These are phyloP conservation scores for Dioszegia aurantiaca DNA, from an alignment of 768 basidiomycete species.

Conservation along the genomic window DNA sequence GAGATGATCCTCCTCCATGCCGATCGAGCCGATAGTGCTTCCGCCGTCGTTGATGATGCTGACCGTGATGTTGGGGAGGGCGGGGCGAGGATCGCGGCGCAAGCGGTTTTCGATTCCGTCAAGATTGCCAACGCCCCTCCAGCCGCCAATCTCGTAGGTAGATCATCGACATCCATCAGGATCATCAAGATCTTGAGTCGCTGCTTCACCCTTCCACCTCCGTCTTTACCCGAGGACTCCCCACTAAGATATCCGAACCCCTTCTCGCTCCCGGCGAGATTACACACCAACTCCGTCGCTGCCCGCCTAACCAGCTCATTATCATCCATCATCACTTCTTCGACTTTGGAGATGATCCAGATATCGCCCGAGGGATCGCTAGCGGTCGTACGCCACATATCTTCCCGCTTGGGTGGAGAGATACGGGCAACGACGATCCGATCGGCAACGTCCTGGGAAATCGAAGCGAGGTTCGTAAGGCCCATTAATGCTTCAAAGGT, in stretches of 20 bases:
- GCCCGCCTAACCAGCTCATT: conserved; percentile 79
- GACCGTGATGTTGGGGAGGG: not conserved
- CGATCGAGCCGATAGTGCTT: conserved; percentile 14
- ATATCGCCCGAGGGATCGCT: conserved; percentile 52
- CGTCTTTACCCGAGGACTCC: conserved; percentile 12
- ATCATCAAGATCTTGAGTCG: conserved; percentile 77
- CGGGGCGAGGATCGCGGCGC: conserved; percentile 58
- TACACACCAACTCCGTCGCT: conserved; percentile 86
- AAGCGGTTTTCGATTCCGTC: conserved; percentile 63
- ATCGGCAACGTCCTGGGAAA: conserved; percentile 64
- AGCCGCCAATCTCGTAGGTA: conserved; percentile 80
- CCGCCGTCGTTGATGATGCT: not conserved
- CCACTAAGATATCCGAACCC: conserved; percentile 69
- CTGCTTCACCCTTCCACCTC: conserved; percentile 13
- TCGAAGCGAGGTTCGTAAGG: conserved; percentile 86
- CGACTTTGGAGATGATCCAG: conserved; percentile 56
- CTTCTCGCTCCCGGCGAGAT: conserved; percentile 73
- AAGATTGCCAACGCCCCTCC: conserved; percentile 84
- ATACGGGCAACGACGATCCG: conserved; percentile 58
- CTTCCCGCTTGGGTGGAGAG: conserved; percentile 8
- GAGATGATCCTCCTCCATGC: conserved; percentile 65
- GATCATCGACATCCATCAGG: conserved; percentile 79
- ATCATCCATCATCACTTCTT: conserved; percentile 60
- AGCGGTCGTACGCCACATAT: conserved; percentile 7
- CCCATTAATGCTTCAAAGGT: conserved; percentile 94